Evolutionary conservation across 495 filamentous ascomycete genomes (phyloP).

Genomic region (Penicillium argentinense): DNA sequence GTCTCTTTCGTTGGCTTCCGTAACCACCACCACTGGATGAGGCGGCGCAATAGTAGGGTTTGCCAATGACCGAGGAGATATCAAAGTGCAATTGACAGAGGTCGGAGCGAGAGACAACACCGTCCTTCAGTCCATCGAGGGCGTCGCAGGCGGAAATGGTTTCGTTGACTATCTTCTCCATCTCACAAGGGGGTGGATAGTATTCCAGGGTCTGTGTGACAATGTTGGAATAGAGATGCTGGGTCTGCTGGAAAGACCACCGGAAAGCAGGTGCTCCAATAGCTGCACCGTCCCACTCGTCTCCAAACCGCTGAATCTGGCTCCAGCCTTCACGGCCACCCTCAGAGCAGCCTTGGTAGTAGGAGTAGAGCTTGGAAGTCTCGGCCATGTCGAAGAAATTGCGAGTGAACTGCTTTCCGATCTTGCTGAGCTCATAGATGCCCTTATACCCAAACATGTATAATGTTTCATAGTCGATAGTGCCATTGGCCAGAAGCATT

Average conservation of each 20-base stretch:
- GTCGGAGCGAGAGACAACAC: constrained; percentile 49
- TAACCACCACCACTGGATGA: constrained; percentile 3
- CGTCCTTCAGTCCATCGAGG: constrained; percentile 49
- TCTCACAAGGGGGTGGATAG: constrained; percentile 45
- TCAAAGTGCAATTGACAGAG: constrained; percentile 46
- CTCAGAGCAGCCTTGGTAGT: constrained; percentile 52
- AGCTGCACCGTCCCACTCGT: constrained; percentile 46
- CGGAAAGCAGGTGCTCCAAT: constrained; percentile 52
- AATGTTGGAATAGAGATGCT: constrained; percentile 42
- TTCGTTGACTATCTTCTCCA: constrained; percentile 42
- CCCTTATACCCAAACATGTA: constrained; percentile 49
- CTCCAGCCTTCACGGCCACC: constrained; percentile 46
- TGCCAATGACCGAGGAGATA: constrained; percentile 37
- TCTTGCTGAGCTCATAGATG: constrained; percentile 26
- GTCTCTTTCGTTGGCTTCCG: not conserved
- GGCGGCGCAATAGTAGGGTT: constrained; percentile 45
- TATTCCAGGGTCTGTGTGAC: constrained; percentile 39
- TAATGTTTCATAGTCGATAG: constrained; percentile 40
- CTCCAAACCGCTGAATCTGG: constrained; percentile 48
- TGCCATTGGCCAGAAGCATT: constrained; percentile 42
- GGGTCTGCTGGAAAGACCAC: constrained; percentile 43
- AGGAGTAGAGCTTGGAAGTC: constrained; percentile 43
- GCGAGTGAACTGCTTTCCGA: constrained; percentile 41
- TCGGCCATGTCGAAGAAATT: constrained; percentile 28
- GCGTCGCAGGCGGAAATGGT: constrained; percentile 48